Percentiles rank a stretch among this genome's conserved stretches.
Conservation (phyloP, 352 stramenopile species). For the Globisporangium megalacanthum region DNA sequence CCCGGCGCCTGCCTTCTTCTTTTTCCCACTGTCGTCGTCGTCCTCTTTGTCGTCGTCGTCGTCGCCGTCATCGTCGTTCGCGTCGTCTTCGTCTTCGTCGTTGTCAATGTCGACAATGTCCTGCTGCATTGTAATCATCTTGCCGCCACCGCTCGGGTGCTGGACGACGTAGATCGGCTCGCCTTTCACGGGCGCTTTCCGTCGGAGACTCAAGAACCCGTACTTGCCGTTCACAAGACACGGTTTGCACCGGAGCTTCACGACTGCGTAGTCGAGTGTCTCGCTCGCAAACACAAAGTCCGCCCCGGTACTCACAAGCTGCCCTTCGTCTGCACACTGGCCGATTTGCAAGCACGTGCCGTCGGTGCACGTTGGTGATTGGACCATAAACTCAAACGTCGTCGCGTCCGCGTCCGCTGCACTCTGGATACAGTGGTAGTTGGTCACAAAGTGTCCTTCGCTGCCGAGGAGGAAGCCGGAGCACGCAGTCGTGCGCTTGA, state of each 20-base stretch:
- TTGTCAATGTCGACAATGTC: conserved; percentile 32
- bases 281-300: conserved; percentile 21
- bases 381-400: conserved; percentile 32
- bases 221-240: conserved; percentile 24
- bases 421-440: conserved; percentile 40
- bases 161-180: conserved; percentile 53
- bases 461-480: conserved; percentile 41
- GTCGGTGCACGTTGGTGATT: conserved; percentile 27
- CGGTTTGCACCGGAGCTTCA: conserved; percentile 30
- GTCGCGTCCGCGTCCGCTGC: conserved; percentile 19
- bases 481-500: conserved; percentile 28
- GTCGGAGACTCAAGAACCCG: conserved; percentile 31
- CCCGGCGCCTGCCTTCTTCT: not conserved
- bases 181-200: conserved; percentile 13
- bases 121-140: conserved; percentile 24
- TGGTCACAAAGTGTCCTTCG: conserved; percentile 42
- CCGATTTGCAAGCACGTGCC: conserved; percentile 18
- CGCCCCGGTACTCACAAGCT: conserved; percentile 14
- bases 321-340: conserved; percentile 27
- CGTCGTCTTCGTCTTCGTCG: conserved; percentile 15
- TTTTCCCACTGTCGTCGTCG: no score
- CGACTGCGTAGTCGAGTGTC: conserved; percentile 35
- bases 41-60: no score
- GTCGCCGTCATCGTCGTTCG: not conserved
- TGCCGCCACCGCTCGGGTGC: conserved; percentile 36